Conservation (phyloP, 2,329 filamentous ascomycete species). For the Pleoardoris graminearum region DNA sequence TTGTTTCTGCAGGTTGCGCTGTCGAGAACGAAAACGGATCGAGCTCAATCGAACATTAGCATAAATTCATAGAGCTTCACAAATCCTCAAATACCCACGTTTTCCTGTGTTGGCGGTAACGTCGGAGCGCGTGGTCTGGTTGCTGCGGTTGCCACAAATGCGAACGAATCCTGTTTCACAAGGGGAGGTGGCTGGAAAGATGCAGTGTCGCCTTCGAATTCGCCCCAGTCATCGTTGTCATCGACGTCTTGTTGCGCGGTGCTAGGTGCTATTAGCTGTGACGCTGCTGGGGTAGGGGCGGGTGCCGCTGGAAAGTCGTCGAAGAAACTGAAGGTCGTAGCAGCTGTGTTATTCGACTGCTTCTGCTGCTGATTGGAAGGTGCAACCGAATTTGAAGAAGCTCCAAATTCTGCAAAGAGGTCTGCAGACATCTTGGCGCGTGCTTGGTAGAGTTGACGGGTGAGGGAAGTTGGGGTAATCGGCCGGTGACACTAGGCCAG, state of each 20-base stretch:
- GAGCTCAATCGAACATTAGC: neutral
- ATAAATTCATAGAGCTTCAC: neutral
- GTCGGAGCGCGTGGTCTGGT: slow-evolving; percentile 8
- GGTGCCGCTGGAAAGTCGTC: slow-evolving; percentile 32
- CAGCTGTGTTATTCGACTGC: neutral
- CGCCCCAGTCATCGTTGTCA: slow-evolving; percentile 47
- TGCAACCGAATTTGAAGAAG: slow-evolving; percentile 21
- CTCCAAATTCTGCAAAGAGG: slow-evolving; percentile 41
- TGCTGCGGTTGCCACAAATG: slow-evolving; percentile 15
- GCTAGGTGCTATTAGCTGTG: slow-evolving; percentile 14
- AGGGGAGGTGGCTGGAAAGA: slow-evolving; percentile 15
- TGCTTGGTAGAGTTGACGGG: slow-evolving; percentile 9
- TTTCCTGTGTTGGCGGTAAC: neutral
- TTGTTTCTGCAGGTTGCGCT: slow-evolving; percentile 11
- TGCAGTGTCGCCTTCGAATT: slow-evolving; percentile 42
- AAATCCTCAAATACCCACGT: neutral
- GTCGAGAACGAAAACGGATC: slow-evolving; percentile 21
- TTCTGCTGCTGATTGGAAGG: slow-evolving; percentile 20
- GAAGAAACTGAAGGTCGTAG: slow-evolving; percentile 40
- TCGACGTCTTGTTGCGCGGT: slow-evolving; percentile 14
- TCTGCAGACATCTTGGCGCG: slow-evolving; percentile 39
- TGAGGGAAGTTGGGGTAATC: slow-evolving; percentile 18
- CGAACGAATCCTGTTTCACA: slow-evolving; percentile 24
- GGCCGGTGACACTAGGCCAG: slow-evolving; percentile 21
- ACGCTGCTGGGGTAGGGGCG: slow-evolving; percentile 19